Conservation (phyloP, 305 asterid species). For the Plantago rigida region DNA sequence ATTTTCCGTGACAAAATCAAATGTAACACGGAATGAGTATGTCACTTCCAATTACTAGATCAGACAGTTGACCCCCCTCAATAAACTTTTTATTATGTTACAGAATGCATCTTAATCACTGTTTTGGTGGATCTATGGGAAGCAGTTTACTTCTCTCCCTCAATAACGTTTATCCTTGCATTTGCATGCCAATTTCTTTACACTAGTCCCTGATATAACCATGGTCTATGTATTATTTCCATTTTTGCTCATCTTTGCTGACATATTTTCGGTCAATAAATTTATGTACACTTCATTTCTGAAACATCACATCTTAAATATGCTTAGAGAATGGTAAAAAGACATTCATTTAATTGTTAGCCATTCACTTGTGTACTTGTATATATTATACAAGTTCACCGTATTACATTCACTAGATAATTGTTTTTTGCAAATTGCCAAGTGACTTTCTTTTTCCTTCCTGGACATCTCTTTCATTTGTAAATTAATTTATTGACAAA, state of each 20-base stretch:
- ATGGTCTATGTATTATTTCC: background rate
- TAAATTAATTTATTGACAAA: background rate
- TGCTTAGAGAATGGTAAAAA: background rate
- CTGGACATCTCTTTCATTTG: background rate
- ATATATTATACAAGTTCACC: background rate
- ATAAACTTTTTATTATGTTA: too few relatives aligned
- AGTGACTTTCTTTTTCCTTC: background rate
- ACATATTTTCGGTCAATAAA: background rate
- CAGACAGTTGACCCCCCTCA: background rate
- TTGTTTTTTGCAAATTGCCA: background rate
- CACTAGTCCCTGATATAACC: background rate
- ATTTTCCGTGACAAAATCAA: too few relatives aligned
- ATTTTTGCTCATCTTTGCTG: background rate
- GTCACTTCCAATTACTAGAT: background rate
- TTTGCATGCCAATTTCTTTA: background rate
- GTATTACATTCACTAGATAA: background rate
- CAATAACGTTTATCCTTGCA: background rate
- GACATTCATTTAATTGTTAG: background rate
- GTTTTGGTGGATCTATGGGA: too few relatives aligned
- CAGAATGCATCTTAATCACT: too few relatives aligned
- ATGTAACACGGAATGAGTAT: too few relatives aligned
- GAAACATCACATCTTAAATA: background rate
- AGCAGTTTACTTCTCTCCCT: background rate
- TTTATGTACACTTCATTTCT: background rate
- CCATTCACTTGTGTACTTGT: background rate